Evolutionary conservation across 2,329 filamentous ascomycete genomes (phyloP).

Genomic region (Nothomitra cinnamomea): DNA sequence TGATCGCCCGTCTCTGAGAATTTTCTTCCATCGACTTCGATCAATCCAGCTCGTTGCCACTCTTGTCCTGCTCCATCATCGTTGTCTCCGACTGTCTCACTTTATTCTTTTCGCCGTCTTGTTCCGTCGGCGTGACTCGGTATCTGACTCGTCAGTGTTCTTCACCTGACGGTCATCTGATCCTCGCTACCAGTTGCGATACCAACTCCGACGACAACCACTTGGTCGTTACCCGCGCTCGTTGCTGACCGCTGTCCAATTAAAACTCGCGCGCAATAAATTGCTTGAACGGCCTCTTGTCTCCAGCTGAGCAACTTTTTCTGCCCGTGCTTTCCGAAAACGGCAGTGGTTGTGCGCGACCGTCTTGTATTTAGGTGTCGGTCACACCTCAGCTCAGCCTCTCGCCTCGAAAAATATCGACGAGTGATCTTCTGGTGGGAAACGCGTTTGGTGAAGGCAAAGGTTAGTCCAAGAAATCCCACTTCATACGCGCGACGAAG

Average conservation of each 20-base stretch:
- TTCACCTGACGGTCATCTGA: slow-evolving; percentile 3
- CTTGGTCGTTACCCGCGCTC: too few relatives aligned
- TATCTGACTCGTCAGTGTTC: slow-evolving; percentile 1
- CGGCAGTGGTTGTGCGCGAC: neutral
- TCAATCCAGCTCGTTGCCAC: neutral
- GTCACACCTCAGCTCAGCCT: neutral
- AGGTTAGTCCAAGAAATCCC: neutral
- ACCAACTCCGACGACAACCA: neutral
- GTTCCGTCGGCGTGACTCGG: neutral
- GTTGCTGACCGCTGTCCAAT: neutral
- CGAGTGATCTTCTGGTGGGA: neutral
- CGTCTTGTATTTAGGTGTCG: slow-evolving; percentile 1
- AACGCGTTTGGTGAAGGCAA: slow-evolving; percentile 1
- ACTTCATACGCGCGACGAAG: neutral
- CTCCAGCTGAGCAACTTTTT: neutral
- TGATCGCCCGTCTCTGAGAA: neutral
- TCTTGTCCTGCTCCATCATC: neutral
- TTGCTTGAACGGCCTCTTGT: neutral
- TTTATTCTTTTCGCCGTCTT: neutral
- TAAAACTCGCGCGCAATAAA: neutral
- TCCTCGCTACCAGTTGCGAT: neutral
- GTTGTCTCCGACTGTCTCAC: neutral
- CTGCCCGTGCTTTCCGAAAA: neutral
- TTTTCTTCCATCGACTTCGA: neutral
- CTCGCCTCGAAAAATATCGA: neutral